Base-by-base conservation (phyloP, 2,329 filamentous ascomycete species). In the Ceratocystis albifundus region DNA sequence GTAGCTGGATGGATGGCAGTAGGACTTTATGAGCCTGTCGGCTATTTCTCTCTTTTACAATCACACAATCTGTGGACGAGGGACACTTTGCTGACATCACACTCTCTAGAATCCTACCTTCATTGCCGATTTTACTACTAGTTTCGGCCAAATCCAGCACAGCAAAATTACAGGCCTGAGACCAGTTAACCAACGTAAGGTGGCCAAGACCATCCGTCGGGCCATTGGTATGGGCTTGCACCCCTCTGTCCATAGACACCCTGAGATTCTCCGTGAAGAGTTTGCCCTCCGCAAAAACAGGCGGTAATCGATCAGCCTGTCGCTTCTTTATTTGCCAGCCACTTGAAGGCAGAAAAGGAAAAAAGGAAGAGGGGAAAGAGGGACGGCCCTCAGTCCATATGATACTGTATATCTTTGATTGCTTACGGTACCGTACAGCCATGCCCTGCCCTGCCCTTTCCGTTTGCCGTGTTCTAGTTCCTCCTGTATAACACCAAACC, bases 181-280 rank as follows among this genome's bases (percentile, higher is more conserved):
- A 67, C 88, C 89, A 2, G 88, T 89, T 70, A 97, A 97, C 79
- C 94, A 99, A 79, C 83, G 94, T 71, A 91, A 88, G 77, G 85
- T 99, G 74, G 89, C 93, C 69, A 96, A 95, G 80, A 93, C 95
- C 65, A 88, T 99, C 72, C 82, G 94, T 70, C 84, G 94, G 71
- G 88, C 89, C 22, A 87, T 97, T 72, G 94, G 92, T 0, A 82
- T 96, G 73, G 94, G 94, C 17, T 79, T 97, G 68, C 91, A 97
- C 82, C 94, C 94, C 28, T 95, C 87, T 74, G 88, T 95, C 66
- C 89, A 99, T 78, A 80, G 81, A 70, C 94, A 99, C 77, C 94
- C 94, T 2, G 89, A 95, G 75, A 80, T 96, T 67, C 75, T 96
- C 70, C 78, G 80, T 67, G 71, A 75, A 12, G 69, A 74, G 22